Base-by-base conservation (phyloP, 2,329 filamentous ascomycete species). In the Beauveria scarabaeidicola region DNA sequence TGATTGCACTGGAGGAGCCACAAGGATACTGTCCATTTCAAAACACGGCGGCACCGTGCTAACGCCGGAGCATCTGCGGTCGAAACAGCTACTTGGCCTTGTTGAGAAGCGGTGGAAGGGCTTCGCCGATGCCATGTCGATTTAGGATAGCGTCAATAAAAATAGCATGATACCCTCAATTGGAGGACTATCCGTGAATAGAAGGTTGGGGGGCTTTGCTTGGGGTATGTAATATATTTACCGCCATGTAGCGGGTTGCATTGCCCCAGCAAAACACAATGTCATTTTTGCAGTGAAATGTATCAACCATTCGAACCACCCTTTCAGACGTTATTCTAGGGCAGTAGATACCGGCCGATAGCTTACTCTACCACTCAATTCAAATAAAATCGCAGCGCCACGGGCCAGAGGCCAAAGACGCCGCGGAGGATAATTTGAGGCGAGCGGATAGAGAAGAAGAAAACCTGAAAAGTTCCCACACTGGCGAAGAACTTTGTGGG, bases 271-370 rank as follows among this genome's bases (percentile, higher is more conserved):
- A 52, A 61, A 48, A 52, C 47, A 41, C 53, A 15, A 3, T 6
- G n/a, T 13, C 36, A 29, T 25, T 50, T 29, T 25, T 23, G 38
- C n/a, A 55, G 36, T 29, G 25, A 67, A 67, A 78, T 90, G 86
- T 90, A 82, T 85, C 86, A 82, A 85, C 85, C 85, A 85, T 87
- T 89, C 88, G 88, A 91, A 87, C 88, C 80, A 85, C 87, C 85
- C 85, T 84, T 83, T 90, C 88, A 90, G 79, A 79, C 72, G 74
- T 75, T 75, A 86, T 83, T 91, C 87, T 81, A 89, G 86, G 86
- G 87, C 85, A 89, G 88, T 86, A 91, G 88, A 91, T 91, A 91
- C 88, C 86, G 86, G 86, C 84, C 80, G 87, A 83, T 73, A 69
- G 67, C 67, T 83, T 73, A 66, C 75, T 89, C 84, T 89, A 72